Base-by-base conservation (phyloP, 345 rosid genomes). In the Stellera chamaejasme region DNA sequence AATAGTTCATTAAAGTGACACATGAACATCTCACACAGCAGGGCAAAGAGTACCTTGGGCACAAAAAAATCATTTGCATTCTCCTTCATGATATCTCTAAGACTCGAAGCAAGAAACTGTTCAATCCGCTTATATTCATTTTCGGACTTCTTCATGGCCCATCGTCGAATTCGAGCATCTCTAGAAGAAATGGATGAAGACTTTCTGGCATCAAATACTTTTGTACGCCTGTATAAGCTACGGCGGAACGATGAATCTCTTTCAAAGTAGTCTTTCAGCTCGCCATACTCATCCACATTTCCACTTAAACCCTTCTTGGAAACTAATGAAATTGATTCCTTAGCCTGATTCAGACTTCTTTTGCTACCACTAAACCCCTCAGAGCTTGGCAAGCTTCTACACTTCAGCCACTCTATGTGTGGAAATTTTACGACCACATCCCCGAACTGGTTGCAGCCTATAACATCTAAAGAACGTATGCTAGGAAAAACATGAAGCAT, bases 121-220 rank as follows among this genome's bases (percentile, higher is more conserved):
- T 94, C 97, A 80, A 94, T 87, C 59, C 96, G 82, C 77, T 78
- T 87, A 67, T 87, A 90, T 62, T 88, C 79, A 60, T 73, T 81
- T 76, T 77, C 95, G 60, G 96, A 85, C 75, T 87, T 90, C 74
- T 85, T 94, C 52, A 85, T 64, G 41, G 95, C 81, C 96, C 97
- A 94, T 62, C 83, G 81, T 83, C 99, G 80, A 63, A 77, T 65
- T 41, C 99, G 96, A 51, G 99, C 99, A 83, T 94, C 99, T 79
- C 96, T 89, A 27, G 99, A 83, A 47, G 82, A 66, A 67, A 94
- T 85, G 43, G 97, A 82, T 27, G 97, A 87, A 51, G 95, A 85
- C 61, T 68, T 90, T 68, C 99, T 83, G 42, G 95, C 95, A 79
- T 90, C 99, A 57, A 87, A 87, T 68, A 94, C 70, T 75, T 90